These are phyloP conservation scores for Pythium sukuiense DNA, from an alignment of 352 stramenopile species.

Conservation along the genomic window DNA sequence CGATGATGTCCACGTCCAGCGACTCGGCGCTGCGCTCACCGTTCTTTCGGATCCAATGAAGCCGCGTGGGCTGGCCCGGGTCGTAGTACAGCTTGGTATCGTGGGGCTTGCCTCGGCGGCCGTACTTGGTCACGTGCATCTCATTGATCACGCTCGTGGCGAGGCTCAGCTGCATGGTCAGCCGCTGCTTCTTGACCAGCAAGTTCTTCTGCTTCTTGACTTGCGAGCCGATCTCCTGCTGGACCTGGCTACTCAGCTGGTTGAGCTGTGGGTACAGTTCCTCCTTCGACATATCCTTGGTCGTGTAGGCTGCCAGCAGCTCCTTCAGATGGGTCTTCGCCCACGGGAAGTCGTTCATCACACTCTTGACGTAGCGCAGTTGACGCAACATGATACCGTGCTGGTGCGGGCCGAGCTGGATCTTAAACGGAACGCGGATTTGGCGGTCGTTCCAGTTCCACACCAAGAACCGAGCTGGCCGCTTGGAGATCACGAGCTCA, in stretches of 20 bases:
- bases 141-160: slow-evolving; percentile 70
- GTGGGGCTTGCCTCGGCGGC: slow-evolving; percentile 66
- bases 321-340: slow-evolving; percentile 69
- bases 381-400: slow-evolving; percentile 81
- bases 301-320: slow-evolving; percentile 66
- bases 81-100: slow-evolving; percentile 74
- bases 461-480: slow-evolving; percentile 41
- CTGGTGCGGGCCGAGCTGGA: slow-evolving; percentile 68
- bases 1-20: slow-evolving; percentile 51
- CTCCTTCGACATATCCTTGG: slow-evolving; percentile 74
- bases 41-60: slow-evolving; percentile 79
- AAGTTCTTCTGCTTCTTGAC: slow-evolving; percentile 50
- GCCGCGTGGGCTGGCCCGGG: slow-evolving; percentile 53
- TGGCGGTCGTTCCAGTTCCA: slow-evolving; percentile 71
- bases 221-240: slow-evolving; percentile 47
- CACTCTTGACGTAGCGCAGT: slow-evolving; percentile 77
- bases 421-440: slow-evolving; percentile 47
- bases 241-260: slow-evolving; percentile 64
- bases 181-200: slow-evolving; percentile 52
- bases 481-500: slow-evolving; percentile 67
- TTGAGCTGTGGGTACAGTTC: slow-evolving; percentile 78
- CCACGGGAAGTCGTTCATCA: slow-evolving; percentile 86
- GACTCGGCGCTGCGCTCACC: slow-evolving; percentile 68
- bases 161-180: slow-evolving; percentile 62
- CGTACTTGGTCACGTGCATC: slow-evolving; percentile 66